Evolutionary conservation across 495 filamentous ascomycete genomes (phyloP).

Genomic region (Xanthoparmelia taractica): DNA sequence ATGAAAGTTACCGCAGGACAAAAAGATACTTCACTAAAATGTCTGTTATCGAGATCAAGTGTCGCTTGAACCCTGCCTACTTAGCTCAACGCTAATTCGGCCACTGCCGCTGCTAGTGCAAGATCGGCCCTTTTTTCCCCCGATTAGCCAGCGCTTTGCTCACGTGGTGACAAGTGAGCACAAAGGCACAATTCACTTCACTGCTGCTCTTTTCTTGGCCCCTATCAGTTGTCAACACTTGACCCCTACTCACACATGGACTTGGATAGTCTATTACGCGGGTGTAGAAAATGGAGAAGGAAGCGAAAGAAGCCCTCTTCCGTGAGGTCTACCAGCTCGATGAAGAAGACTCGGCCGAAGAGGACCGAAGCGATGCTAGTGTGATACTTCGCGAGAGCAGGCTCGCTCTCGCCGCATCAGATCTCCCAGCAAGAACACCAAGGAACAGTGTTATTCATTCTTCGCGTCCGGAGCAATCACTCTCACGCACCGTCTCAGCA

Average conservation of each 20-base stretch:
- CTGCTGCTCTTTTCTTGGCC: no score
- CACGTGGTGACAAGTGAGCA: no score
- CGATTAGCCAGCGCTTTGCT: no score
- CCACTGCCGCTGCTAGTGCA: no score
- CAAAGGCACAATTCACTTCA: no score
- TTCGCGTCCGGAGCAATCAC: background rate
- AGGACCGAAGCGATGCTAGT: constrained; percentile 22
- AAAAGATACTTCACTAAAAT: no score
- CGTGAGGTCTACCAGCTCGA: constrained; percentile 40
- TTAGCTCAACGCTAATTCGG: no score
- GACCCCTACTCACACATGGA: background rate
- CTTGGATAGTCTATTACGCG: constrained; percentile 2
- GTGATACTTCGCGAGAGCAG: constrained; percentile 9
- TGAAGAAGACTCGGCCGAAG: constrained; percentile 33
- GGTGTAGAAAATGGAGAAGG: constrained; percentile 20
- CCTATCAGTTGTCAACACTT: background rate
- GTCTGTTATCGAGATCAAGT: no score
- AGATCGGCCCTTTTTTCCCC: no score
- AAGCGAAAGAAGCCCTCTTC: constrained; percentile 41
- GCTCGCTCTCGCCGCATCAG: background rate
- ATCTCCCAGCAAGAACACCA: background rate
- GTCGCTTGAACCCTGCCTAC: no score
- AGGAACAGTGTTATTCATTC: background rate
- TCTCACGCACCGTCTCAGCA: constrained; percentile 16
- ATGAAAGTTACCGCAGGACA: no score